phyloP scores from a whole-genome alignment of 371 early-diverging fungal species.

The Lichtheimia hyalospora region DNA sequence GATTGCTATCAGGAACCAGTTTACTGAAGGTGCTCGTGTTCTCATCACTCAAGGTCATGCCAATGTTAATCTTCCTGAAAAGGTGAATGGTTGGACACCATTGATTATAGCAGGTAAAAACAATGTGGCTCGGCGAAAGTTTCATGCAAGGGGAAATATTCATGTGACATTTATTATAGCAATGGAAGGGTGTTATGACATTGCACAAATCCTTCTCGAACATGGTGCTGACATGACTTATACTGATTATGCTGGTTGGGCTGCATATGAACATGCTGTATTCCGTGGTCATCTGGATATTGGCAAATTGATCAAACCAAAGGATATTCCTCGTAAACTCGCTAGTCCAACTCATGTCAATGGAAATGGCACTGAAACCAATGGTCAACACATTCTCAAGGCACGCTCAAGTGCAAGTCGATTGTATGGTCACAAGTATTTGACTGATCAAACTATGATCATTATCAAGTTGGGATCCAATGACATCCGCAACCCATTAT shows the following conservation, averaged over 20 bases:
- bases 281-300: slow-evolving; percentile 60
- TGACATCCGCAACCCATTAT: slow-evolving; percentile 54
- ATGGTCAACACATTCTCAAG: slow-evolving; percentile 11
- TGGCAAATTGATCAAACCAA: slow-evolving; percentile 50
- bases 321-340: slow-evolving; percentile 1
- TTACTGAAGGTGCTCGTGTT: slow-evolving; percentile 48
- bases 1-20: slow-evolving; percentile 56
- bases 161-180: slow-evolving; percentile 24
- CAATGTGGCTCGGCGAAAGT: background rate
- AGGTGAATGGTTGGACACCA: slow-evolving; percentile 64
- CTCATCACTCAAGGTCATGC: slow-evolving; percentile 42
- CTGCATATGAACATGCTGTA: slow-evolving; percentile 66
- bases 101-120: slow-evolving; percentile 56
- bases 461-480: slow-evolving; percentile 68
- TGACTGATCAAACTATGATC: slow-evolving; percentile 63
- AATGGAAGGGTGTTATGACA: slow-evolving; percentile 58
- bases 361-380: background rate
- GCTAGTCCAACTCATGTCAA: background rate
- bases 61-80: slow-evolving; percentile 36
- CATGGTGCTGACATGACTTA: slow-evolving; percentile 55
- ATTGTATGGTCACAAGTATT: slow-evolving; percentile 65
- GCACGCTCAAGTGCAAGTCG: slow-evolving; percentile 41
- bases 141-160: background rate
- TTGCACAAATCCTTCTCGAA: slow-evolving; percentile 46
- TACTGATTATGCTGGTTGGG: slow-evolving; percentile 58